Percentiles rank a stretch among this genome's conserved stretches.
Evolutionary conservation across 495 filamentous ascomycete genomes (phyloP).

Genomic region (Penicillium macrosclerotiorum): DNA sequence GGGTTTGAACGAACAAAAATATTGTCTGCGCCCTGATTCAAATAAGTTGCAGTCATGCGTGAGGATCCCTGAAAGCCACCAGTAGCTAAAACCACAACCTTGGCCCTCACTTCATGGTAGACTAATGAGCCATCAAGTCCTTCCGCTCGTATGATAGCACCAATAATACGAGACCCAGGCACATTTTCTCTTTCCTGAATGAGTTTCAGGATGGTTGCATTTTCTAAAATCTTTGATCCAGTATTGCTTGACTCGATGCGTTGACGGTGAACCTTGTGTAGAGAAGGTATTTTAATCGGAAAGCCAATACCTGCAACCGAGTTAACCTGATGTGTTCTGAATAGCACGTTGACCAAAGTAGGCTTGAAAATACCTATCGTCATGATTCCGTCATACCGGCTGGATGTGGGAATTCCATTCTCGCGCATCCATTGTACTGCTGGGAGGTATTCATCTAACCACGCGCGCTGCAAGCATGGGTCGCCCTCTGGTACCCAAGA

Average conservation of each 20-base stretch:
- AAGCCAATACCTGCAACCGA: conserved; percentile 28
- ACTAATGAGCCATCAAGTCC: neutral
- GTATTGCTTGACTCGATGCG: conserved; percentile 14
- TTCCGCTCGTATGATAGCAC: conserved; percentile 16
- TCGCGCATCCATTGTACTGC: conserved; percentile 31
- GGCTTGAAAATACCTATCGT: too few relatives aligned
- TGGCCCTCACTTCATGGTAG: conserved; percentile 19
- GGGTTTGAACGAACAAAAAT: conserved; percentile 28
- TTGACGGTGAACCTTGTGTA: conserved; percentile 16
- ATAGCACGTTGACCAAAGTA: too few relatives aligned
- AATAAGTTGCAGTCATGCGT: conserved; percentile 14
- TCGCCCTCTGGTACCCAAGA: conserved; percentile 26
- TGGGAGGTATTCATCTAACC: conserved; percentile 23
- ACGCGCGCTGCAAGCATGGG: conserved; percentile 21
- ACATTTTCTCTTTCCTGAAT: conserved; percentile 17
- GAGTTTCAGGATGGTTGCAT: conserved; percentile 20
- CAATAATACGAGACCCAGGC: conserved; percentile 16
- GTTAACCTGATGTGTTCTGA: too few relatives aligned
- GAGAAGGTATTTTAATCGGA: conserved; percentile 21
- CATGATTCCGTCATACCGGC: conserved; percentile 30
- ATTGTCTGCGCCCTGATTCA: conserved; percentile 24
- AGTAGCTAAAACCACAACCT: conserved; percentile 23
- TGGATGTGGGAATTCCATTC: conserved; percentile 19
- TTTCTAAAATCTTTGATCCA: conserved; percentile 12
- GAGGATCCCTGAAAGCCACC: conserved; percentile 26